A percentile compares a stretch with the other conserved stretches of the same genome.
phyloP scores from a whole-genome alignment of 768 basidiomycete species.

The Amanita exitialis region DNA sequence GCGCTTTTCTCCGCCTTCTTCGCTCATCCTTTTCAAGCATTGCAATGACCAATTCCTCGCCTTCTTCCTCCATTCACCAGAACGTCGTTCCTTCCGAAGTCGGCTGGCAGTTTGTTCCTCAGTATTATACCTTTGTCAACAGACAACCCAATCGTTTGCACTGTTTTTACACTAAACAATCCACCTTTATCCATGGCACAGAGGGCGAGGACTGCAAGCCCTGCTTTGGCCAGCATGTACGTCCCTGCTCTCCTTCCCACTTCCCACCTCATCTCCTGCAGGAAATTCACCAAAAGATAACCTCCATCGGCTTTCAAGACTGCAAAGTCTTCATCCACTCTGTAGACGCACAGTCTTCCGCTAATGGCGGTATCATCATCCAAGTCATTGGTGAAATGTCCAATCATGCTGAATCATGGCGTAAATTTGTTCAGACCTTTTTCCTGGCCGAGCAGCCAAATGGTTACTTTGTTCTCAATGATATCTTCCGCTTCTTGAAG shows the following conservation, averaged over 20 bases:
- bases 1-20: conserved; percentile 12
- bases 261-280: conserved; percentile 18
- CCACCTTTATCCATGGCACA: conserved; percentile 93
- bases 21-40: conserved; percentile 7
- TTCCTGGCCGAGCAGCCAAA: conserved; percentile 99
- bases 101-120: conserved; percentile 98
- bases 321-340: conserved; percentile 99
- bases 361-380: conserved; percentile 94
- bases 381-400: conserved; percentile 99
- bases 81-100: conserved; percentile 87
- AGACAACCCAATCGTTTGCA: conserved; percentile 94
- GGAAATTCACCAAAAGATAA: conserved; percentile 98
- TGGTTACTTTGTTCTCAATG: conserved; percentile 99
- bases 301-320: conserved; percentile 86
- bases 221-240: conserved; percentile 88
- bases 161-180: conserved; percentile 97
- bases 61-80: conserved; percentile 38
- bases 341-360: conserved; percentile 94
- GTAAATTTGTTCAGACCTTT: conserved; percentile 98
- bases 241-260: conserved; percentile 14
- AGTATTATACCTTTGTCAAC: conserved; percentile 99
- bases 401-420: conserved; percentile 85
- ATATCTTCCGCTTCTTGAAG: conserved; percentile 99
- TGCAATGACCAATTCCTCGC: conserved; percentile 27
- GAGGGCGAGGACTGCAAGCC: conserved; percentile 92